These are phyloP conservation scores for Podaxis carcinomalis DNA, from an alignment of 768 basidiomycete genomes.

Conservation along the genomic window DNA sequence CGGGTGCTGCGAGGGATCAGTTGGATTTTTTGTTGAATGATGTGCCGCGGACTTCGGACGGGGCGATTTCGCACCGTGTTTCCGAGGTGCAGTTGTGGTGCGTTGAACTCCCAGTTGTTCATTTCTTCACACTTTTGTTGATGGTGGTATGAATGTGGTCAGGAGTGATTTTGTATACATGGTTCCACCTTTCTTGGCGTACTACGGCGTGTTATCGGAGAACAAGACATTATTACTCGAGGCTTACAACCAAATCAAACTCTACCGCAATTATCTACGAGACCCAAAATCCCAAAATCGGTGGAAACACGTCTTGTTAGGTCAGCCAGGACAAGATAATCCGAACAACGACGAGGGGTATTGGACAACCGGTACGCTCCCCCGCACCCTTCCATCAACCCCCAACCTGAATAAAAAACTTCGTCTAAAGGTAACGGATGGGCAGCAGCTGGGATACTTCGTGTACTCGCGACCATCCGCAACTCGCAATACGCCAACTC, in stretches of 20 bases:
- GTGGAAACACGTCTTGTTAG: conserved; percentile 76
- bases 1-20: conserved; percentile 61
- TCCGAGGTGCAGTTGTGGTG: conserved; percentile 72
- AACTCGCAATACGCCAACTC: conserved; percentile 49
- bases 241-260: conserved; percentile 65
- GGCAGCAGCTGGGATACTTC: conserved; percentile 85
- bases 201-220: conserved; percentile 61
- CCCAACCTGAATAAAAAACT: too few relatives aligned
- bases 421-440: conserved; percentile 68
- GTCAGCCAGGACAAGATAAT: conserved; percentile 18
- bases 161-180: conserved; percentile 84
- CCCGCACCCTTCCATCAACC: too few relatives aligned
- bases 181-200: conserved; percentile 85
- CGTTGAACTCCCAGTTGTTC: conserved; percentile 10
- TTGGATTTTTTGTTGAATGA: conserved; percentile 53
- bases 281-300: conserved; percentile 46
- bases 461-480: conserved; percentile 73
- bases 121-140: neutral
- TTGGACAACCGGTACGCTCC: conserved; percentile 63
- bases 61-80: conserved; percentile 77
- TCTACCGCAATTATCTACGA: conserved; percentile 66
- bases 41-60: conserved; percentile 63
- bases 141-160: neutral
- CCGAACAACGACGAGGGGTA: conserved; percentile 57
- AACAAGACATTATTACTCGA: conserved; percentile 58